phyloP scores from a whole-genome alignment of 768 basidiomycete genomes.

The Termitomyces sp. region DNA sequence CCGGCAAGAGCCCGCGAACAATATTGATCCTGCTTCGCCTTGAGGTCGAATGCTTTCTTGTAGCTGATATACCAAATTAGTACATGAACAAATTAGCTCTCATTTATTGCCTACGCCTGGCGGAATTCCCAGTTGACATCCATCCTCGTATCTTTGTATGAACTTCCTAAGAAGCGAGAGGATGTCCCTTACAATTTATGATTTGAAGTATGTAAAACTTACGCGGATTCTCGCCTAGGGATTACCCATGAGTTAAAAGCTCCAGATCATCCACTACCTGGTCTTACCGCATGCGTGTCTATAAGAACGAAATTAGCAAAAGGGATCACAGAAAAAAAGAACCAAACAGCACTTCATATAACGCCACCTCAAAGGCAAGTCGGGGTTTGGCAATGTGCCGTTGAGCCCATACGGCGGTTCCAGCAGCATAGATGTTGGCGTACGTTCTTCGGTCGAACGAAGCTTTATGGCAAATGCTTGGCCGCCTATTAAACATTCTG shows the following conservation, averaged over 20 bases:
- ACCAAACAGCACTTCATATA: conserved; percentile 62
- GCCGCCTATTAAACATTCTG: conserved; percentile 39
- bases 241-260: background rate
- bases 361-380: conserved; percentile 54
- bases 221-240: conserved; percentile 52
- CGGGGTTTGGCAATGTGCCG: conserved; percentile 35
- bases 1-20: conserved; percentile 44
- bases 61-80: conserved; percentile 31
- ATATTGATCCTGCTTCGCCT: conserved; percentile 61
- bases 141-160: conserved; percentile 53
- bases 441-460: conserved; percentile 63
- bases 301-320: background rate
- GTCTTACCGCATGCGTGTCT: conserved; percentile 55
- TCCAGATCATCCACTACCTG: background rate
- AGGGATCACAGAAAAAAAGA: background rate
- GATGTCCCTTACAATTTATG: background rate
- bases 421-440: conserved; percentile 67
- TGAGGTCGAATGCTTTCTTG: conserved; percentile 60
- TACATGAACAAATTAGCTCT: background rate
- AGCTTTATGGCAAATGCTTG: conserved; percentile 79
- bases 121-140: conserved; percentile 68
- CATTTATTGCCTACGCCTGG: conserved; percentile 38
- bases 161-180: conserved; percentile 18
- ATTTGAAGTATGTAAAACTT: conserved; percentile 9
- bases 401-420: conserved; percentile 69